phyloP scores from a whole-genome alignment of 768 basidiomycete species.

The Lepiota venenata region DNA sequence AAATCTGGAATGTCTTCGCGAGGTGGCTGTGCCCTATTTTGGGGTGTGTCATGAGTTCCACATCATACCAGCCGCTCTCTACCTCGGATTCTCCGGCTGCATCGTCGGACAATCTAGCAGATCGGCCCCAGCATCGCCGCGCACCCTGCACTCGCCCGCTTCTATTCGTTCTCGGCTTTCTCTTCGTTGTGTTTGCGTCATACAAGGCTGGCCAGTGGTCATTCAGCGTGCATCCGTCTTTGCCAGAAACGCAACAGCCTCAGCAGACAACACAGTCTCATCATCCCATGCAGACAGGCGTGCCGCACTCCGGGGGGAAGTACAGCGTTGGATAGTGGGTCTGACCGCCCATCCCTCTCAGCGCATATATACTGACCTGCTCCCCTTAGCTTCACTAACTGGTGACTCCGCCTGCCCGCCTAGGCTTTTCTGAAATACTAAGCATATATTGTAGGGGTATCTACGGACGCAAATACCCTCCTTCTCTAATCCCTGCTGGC shows the following conservation, averaged over 20 bases:
- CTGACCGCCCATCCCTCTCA: not conserved
- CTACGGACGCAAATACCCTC: conserved; percentile 90
- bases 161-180: conserved; percentile 32
- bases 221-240: conserved; percentile 10
- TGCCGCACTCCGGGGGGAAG: conserved; percentile 49
- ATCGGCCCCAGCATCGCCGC: conserved; percentile 18
- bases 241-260: conserved; percentile 1
- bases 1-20: not conserved
- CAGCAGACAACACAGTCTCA: not conserved
- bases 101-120: conserved; percentile 19
- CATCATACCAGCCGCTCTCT: conserved; percentile 22
- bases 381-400: conserved; percentile 66
- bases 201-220: conserved; percentile 45
- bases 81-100: conserved; percentile 16
- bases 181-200: conserved; percentile 33
- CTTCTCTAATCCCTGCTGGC: conserved; percentile 74
- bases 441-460: conserved; percentile 65
- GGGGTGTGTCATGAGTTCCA: conserved; percentile 14
- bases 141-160: conserved; percentile 8
- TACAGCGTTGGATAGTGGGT: conserved; percentile 82
- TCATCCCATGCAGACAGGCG: conserved; percentile 7
- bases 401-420: conserved; percentile 34
- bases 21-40: conserved; percentile 16
- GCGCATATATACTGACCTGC: conserved; percentile 12
- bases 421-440: not conserved